A percentile compares a stretch with the other conserved stretches of the same genome.
Conservation (phyloP, 306 rosid species). For the Quillaja saponaria region DNA sequence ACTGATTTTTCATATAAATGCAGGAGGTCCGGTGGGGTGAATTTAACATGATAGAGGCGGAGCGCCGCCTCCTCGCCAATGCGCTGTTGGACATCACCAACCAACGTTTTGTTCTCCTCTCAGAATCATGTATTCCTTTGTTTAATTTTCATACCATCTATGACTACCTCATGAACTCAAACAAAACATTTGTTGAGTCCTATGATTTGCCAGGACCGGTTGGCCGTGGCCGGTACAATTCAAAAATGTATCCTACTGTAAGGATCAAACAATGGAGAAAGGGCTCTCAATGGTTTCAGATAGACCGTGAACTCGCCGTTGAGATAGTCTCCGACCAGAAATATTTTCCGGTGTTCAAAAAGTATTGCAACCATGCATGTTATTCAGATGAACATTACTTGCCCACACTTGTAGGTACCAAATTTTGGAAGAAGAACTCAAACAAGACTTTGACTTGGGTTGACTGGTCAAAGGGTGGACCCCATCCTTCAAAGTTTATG, state of each 20-base stretch:
- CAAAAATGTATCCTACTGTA: slow-evolving; percentile 52
- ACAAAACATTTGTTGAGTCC: slow-evolving; percentile 56
- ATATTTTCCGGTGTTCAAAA: slow-evolving; percentile 51
- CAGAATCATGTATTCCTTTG: slow-evolving; percentile 90
- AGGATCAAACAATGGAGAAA: slow-evolving; percentile 68
- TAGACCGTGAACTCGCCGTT: slow-evolving; percentile 57
- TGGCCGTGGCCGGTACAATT: slow-evolving; percentile 68
- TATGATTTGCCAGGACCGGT: slow-evolving; percentile 44
- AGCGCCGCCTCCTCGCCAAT: slow-evolving; percentile 66
- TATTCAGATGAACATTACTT: slow-evolving; percentile 81
- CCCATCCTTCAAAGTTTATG: slow-evolving; percentile 61
- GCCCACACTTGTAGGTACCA: slow-evolving; percentile 59
- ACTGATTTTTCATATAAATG: background rate
- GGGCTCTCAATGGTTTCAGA: slow-evolving; percentile 93
- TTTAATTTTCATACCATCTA: slow-evolving; percentile 71
- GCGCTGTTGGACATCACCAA: slow-evolving; percentile 67
- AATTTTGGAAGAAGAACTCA: slow-evolving; percentile 48
- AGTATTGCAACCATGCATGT: slow-evolving; percentile 47
- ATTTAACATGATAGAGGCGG: slow-evolving; percentile 75
- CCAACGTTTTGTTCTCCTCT: slow-evolving; percentile 72
- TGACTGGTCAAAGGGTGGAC: slow-evolving; percentile 80
- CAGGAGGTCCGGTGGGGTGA: slow-evolving; percentile 85
- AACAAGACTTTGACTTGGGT: slow-evolving; percentile 88
- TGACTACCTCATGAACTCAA: slow-evolving; percentile 53
- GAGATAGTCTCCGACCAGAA: slow-evolving; percentile 48